Base-by-base conservation (phyloP, 179 eudicot species). In the Spergularia azorica region DNA sequence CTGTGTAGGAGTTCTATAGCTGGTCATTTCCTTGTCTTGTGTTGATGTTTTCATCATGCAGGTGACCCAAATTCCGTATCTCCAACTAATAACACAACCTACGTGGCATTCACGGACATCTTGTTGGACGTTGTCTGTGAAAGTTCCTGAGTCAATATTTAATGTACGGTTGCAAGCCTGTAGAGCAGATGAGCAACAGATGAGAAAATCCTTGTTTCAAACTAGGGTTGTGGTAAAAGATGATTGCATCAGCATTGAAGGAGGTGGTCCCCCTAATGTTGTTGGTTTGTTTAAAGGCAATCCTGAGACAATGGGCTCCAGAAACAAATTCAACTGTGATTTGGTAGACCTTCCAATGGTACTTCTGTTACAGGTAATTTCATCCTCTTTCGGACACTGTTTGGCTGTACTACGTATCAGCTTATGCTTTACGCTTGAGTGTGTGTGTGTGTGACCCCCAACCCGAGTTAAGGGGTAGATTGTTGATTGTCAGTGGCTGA, bases 51-150 rank as follows among this genome's bases (percentile, higher is more conserved):
- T 20, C 64, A 36, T 55, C 58, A 59, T 69, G 78, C 59, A 95
- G 98, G 97, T 82, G 65, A 68, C 76, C 55, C 88, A 87, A 79
- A 86, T 91, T 61, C 91, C 97, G 2, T 91, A 95, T 85, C 89
- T 93, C 73, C 87, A 85, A 20, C 86, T 95, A 80, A 84, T 89
- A 79, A 87, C 95, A 75, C 97, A 93, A 84, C 95, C 97, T 39
- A 91, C 97, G 2, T 95, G 98, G 98, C 92, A 93, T 85, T 90
- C 97, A 74, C 88, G 97, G 58, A 87, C 86, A 39, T 93, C 98
- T 76, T 88, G 97, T 5, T 95, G 98, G 98, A 88, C 91, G 32
- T 85, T 95, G 77, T 87, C 86, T 46, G 82, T 90, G 82, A 86
- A 83, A 77, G 80, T 88, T 81, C 91, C 95, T 9, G 85, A 88